Base-by-base conservation (phyloP, 768 basidiomycete genomes). In the Coprinellus micaceus region DNA sequence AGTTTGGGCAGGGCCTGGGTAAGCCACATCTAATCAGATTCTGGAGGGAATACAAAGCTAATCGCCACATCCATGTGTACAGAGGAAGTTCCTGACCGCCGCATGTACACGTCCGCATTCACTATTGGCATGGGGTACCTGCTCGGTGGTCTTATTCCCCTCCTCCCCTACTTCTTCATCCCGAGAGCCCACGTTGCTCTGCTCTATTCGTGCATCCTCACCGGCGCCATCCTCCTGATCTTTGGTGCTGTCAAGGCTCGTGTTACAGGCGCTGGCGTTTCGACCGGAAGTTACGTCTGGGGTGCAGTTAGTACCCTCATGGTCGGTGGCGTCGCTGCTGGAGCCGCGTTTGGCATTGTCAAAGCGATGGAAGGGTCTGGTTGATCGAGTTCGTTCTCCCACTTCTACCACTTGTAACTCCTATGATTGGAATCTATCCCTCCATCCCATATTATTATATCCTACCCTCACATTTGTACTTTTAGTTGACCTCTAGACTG, bases 91-190 rank as follows among this genome's bases (percentile, higher is more conserved):
- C 91, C 95, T 1, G 83, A 84, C 17, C 78, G 79, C 21, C 82
- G 97, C 25, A 77, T 97, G 60, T 98, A 94, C 74, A 79, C 86
- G 33, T 95, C 93, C 1, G 96, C 96, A 1, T 80, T 96, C 61
- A 98, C 96, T 0, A 98, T 99, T 66, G 97, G 96, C 59, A 80
- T 93, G 66, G 93, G 94, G 12, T 96, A 98, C 75, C 86, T 95
- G 59, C 52, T 96, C 53, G 97, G 97, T 44, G 97, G 97, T 28
- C 77, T 95, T 54, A 90, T 98, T 64, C 97, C 97, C 0, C 81
- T 99, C 33, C 63, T 94, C 10, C 94, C 94, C 10, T 96, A 97
- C 73, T 94, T 98, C 75, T 93, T 94, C 76, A 82, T 94, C 61
- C 69, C 83, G 2, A 70, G 70, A 12, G 94, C 93, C 9, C 79